These are phyloP conservation scores for Protomyces inundatus DNA, from an alignment of 1,139 yeast genomes.

Conservation along the genomic window DNA sequence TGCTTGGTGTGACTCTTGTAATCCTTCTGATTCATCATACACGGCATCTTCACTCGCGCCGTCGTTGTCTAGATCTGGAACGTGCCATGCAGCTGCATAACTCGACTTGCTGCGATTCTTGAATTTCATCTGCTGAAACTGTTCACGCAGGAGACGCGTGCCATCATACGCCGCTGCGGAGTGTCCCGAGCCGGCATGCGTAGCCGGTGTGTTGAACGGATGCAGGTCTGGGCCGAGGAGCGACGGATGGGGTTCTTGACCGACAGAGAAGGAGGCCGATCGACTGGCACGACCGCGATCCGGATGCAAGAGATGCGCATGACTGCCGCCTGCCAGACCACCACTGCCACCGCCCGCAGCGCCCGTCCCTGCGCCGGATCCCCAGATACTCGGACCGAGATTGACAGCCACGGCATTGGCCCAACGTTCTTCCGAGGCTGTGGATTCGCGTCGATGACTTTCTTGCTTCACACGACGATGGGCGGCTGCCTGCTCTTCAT, in stretches of 20 bases:
- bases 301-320: not conserved
- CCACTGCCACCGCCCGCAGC: no score
- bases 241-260: constrained; percentile 1
- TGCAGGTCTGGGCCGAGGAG: not conserved
- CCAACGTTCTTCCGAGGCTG: constrained; percentile 21
- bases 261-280: constrained; percentile 18
- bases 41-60: constrained; percentile 12
- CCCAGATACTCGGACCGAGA: constrained; percentile 1
- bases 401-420: constrained; percentile 7
- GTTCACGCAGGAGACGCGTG: constrained; percentile 15
- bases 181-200: not conserved
- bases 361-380: constrained; percentile 9
- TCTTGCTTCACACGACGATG: not conserved
- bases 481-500: not conserved
- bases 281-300: constrained; percentile 20
- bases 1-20: not conserved
- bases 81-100: constrained; percentile 24
- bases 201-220: not conserved
- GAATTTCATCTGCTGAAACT: constrained; percentile 23
- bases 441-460: constrained; percentile 1
- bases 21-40: not conserved
- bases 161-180: constrained; percentile 4
- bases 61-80: constrained; percentile 4
- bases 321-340: not conserved
- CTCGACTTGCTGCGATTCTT: constrained; percentile 18